Base-by-base conservation (phyloP, 2,329 filamentous ascomycete genomes). In the Alternaria sp. region DNA sequence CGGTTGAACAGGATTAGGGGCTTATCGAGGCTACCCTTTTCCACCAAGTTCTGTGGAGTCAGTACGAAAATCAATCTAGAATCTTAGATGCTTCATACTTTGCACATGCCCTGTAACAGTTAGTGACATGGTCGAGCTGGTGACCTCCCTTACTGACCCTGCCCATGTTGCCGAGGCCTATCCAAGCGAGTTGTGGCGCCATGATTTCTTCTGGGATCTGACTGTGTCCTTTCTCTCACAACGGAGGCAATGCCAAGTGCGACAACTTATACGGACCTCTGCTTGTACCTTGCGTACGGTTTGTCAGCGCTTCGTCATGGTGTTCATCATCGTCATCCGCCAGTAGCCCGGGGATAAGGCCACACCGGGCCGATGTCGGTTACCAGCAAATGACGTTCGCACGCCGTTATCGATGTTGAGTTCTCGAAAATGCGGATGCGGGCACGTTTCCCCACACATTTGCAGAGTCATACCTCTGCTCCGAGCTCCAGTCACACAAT, bases 141-240 rank as follows among this genome's bases (percentile, higher is more conserved):
- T 51, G 36, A 57, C 58, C 57, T 67, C 64, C 44, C 66, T 58
- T 44, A 67, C 87, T 83, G 83, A 91, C 91, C 75, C 90, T 86
- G 69, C 92, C 93, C 89, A 97, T 97, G 79, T 96, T 96, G 56
- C 93, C 93, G 54, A 97, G 86, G 61, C 93, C 93, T 58, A 96
- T 88, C 88, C 89, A 96, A 71, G 93, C 85, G 55, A 96, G 74
- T 79, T 86, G 88, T 50, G 80, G 79, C 54, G 81, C 76, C 81
- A 83, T 83, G 23, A 49, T 73, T 50, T 43, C 32, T 40, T 51
- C 30, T 54, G n/a, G 25, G 30, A 55, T 62, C 17, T 15, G 36
- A 46, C 40, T 12, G 21, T 36, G 58, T 15, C 8, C 46, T 44
- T 47, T 43, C 63, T 17, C 17, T 54, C n/a, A 32, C 30, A 7